A percentile compares a stretch with the other conserved stretches of the same genome.
Conservation (phyloP, 2,329 filamentous ascomycete genomes). For the Didymella pomorum region DNA sequence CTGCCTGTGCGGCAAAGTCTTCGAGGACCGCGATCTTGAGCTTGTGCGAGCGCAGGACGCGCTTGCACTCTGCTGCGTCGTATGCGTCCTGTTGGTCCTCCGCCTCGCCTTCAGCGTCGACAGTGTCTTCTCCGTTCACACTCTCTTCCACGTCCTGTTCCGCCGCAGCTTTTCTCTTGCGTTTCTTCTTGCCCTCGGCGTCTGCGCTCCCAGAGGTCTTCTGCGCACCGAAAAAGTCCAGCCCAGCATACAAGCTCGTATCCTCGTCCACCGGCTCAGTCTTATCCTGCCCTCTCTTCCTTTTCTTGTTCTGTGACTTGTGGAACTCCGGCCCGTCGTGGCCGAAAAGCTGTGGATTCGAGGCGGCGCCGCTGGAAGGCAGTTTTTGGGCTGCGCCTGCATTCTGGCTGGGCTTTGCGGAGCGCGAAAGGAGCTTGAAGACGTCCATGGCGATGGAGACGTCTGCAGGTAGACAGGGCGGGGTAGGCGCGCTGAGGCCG, state of each 20-base stretch:
- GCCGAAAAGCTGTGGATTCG: slow-evolving; percentile 74
- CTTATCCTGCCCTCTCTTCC: slow-evolving; percentile 50
- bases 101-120: slow-evolving; percentile 54
- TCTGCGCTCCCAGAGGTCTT: slow-evolving; percentile 24
- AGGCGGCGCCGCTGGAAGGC: slow-evolving; percentile 69
- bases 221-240: slow-evolving; percentile 55
- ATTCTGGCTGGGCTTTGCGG: slow-evolving; percentile 64
- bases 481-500: not conserved
- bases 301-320: slow-evolving; percentile 44
- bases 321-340: slow-evolving; percentile 43
- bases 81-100: slow-evolving; percentile 66
- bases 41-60: slow-evolving; percentile 79
- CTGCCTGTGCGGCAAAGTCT: slow-evolving; percentile 50
- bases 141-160: slow-evolving; percentile 15
- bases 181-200: slow-evolving; percentile 28
- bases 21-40: slow-evolving; percentile 83
- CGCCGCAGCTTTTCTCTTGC: slow-evolving; percentile 25
- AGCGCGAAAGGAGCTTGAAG: slow-evolving; percentile 74
- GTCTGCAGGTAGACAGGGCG: not conserved
- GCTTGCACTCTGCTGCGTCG: slow-evolving; percentile 75
- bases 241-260: slow-evolving; percentile 40
- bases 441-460: slow-evolving; percentile 67
- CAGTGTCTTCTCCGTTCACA: slow-evolving; percentile 5
- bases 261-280: slow-evolving; percentile 15
- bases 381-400: slow-evolving; percentile 55